Evolutionary conservation across 352 stramenopile species (phyloP).

Genomic region (Phytophthora cryptogea): DNA sequence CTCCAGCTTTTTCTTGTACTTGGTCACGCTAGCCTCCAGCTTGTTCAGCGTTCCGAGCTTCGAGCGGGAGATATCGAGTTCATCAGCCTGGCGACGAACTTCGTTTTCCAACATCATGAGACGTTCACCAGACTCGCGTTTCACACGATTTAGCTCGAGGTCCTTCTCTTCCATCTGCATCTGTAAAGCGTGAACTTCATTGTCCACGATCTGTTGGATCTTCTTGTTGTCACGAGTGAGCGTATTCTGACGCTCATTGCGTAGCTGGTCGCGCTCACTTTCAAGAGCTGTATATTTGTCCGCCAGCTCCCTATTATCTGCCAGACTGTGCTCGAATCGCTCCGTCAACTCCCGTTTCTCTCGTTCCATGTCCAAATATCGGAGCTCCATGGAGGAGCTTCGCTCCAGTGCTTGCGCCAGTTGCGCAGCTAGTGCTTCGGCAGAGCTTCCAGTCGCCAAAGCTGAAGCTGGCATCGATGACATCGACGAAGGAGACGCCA

Average conservation of each 20-base stretch:
- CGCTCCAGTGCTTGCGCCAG: conserved; percentile 73
- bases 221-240: conserved; percentile 88
- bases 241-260: conserved; percentile 72
- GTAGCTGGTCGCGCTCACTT: conserved; percentile 72
- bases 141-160: conserved; percentile 69
- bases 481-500: conserved; percentile 39
- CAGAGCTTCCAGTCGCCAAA: conserved; percentile 39
- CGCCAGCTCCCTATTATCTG: conserved; percentile 52
- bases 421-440: conserved; percentile 55
- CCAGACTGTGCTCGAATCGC: conserved; percentile 61
- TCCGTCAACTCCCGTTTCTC: conserved; percentile 80
- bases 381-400: conserved; percentile 69
- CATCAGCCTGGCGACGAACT: conserved; percentile 83
- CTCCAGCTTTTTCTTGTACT: conserved; percentile 89
- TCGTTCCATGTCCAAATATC: conserved; percentile 74
- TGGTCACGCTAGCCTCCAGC: conserved; percentile 75
- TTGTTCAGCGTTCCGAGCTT: conserved; percentile 83
- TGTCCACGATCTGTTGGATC: conserved; percentile 87
- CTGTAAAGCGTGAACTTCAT: conserved; percentile 75
- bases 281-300: conserved; percentile 56
- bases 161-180: conserved; percentile 83
- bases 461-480: conserved; percentile 31
- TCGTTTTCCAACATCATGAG: conserved; percentile 86
- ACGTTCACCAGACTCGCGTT: conserved; percentile 74
- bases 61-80: conserved; percentile 87